Base-by-base conservation (phyloP, 2,329 filamentous ascomycete species). In the Thyridium curvatum region DNA sequence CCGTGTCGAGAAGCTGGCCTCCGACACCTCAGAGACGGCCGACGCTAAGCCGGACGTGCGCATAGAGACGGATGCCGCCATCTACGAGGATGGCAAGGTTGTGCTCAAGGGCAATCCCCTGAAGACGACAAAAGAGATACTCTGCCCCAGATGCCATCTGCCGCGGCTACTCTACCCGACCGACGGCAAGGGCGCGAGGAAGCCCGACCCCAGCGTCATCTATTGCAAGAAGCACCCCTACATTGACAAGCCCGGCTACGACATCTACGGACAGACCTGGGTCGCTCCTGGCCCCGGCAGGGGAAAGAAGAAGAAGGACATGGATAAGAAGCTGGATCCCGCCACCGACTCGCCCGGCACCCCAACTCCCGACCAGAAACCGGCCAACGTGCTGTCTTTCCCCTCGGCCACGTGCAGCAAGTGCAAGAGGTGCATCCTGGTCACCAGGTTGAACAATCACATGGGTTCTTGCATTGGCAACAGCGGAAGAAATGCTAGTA, bases 181-280 rank as follows among this genome's bases (percentile, higher is more conserved):
- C 49, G 80, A 84, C 52, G 82, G 82, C 50, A 81, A 77, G 51
- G 82, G 82, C 34, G 72, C 80, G 12, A 65, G 65, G 52, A 79
- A 78, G 53, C 80, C 80, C 32, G 77, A 83, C 41, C 84, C 84
- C 0, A 69, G 72, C 46, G 68, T 81, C 48, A 77, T 82, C 48
- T 90, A 89, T 68, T 91, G 86, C 72, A 86, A 86, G 61, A 80
- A 81, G 47, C 79, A 84, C 44, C 84, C 85, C 1, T 90, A 84
- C 67, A 84, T 87, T 44, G 78, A 86, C 49, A 82, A 85, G 56
- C 71, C 79, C 3, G 84, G 84, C 43, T 84, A 81, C 62, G 85
- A 91, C 59, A 86, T 90, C 47, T 89, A 89, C 60, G 85, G 84
- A 37, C 86, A 89, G 60, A 86, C 83, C 18, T 90, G 86, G 74